Base-by-base conservation (phyloP, 768 basidiomycete species). In the Psilocybe cubensis region DNA sequence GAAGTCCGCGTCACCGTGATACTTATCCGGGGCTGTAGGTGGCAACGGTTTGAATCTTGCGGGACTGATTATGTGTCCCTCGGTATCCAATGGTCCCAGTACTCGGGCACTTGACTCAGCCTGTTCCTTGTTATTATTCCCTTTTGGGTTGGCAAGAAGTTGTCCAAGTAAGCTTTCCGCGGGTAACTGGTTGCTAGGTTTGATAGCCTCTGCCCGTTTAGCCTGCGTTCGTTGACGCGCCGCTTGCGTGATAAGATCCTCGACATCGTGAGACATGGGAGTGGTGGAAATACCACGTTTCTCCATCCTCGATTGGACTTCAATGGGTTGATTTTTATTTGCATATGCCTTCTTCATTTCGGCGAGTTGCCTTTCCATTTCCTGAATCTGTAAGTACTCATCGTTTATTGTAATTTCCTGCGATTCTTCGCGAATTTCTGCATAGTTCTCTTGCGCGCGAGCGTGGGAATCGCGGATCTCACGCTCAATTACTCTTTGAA, bases 11-110 rank as follows among this genome's bases (percentile, higher is more conserved):
- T 58, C 57, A 0, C 61, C 53, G 17, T 41, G 31, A 35, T 62
- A 62, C 14, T 55, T 62, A 28, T 54, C 61, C 2, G 61, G 61
- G 0, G 28, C 31, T 2, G 61, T 62, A 0, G 61, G 61, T 10
- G 48, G 3, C 7, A 62, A 27, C 7, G 52, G 52, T 24, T 58
- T 58, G 24, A 43, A 62, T 10, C 47, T 42, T 18, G 28, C 18
- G 2, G 25, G 20, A 27, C 29, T 14, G 3, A 29, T 51, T 1
- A 9, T 25, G 10, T 49, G 42, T 10, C 40, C 60, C n/a, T 10
- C 17, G 8, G 28, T 47, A 14, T 44, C 43, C 27, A 29, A 18
- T 3, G 31, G 20, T 4, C 35, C 35, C 4, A 3, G 4, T n/a
- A 14, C 12, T 8, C n/a, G 35, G 14, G 35, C 35, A 2, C 35